These are phyloP conservation scores for Apiospora saccharicola DNA, from an alignment of 2,329 filamentous ascomycete species.

Conservation along the genomic window DNA sequence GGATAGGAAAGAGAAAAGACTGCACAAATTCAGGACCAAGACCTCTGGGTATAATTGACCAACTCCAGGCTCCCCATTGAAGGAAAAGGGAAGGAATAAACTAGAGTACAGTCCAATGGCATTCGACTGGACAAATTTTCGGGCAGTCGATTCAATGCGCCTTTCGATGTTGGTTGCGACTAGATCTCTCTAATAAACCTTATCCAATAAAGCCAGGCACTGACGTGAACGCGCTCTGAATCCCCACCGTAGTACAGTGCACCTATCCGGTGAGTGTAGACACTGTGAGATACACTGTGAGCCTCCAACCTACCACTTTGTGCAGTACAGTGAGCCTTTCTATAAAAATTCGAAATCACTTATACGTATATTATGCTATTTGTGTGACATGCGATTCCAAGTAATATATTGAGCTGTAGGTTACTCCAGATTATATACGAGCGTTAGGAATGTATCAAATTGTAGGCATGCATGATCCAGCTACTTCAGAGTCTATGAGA, in stretches of 20 bases:
- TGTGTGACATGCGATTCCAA: too few relatives aligned
- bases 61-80: slow-evolving; percentile 18
- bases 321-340: too few relatives aligned
- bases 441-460: too few relatives aligned
- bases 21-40: background rate
- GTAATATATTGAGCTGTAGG: too few relatives aligned
- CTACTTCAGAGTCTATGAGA: too few relatives aligned
- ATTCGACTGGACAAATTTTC: slow-evolving; percentile 6
- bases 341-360: too few relatives aligned
- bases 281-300: background rate
- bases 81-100: background rate
- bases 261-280: background rate
- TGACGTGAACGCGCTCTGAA: background rate
- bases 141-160: background rate
- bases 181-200: background rate
- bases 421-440: too few relatives aligned
- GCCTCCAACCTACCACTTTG: too few relatives aligned
- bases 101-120: background rate
- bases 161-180: slow-evolving; percentile 12
- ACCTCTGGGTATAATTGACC: slow-evolving; percentile 4
- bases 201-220: too few relatives aligned
- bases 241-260: background rate
- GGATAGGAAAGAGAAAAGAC: background rate
- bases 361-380: too few relatives aligned
- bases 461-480: too few relatives aligned